Evolutionary conservation across 257 asterid species (phyloP).

Genomic region (Capsicum rhomboideum): DNA sequence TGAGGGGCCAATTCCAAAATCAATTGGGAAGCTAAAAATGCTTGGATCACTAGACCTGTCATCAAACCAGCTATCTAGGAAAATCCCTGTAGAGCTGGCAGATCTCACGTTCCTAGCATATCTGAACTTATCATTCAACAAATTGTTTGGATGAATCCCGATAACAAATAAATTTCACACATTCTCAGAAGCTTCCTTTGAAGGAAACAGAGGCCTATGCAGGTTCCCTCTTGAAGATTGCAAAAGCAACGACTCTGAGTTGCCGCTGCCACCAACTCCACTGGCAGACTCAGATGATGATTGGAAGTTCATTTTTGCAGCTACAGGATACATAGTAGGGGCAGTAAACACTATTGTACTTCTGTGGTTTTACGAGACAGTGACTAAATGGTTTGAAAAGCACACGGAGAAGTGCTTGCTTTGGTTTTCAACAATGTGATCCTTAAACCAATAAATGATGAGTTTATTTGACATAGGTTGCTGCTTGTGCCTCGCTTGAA

Average conservation of each 20-base stretch:
- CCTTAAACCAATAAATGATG: background rate
- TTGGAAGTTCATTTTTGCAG: too few relatives aligned
- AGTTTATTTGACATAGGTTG: too few relatives aligned
- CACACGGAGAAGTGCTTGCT: conserved; percentile 11
- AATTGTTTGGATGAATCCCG: conserved; percentile 35
- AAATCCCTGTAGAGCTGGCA: conserved; percentile 35
- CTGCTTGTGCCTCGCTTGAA: too few relatives aligned
- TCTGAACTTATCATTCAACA: conserved; percentile 45
- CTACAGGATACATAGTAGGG: too few relatives aligned
- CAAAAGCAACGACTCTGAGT: background rate
- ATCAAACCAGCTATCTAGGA: conserved; percentile 27
- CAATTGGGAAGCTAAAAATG: conserved; percentile 8
- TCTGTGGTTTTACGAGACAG: conserved; percentile 31
- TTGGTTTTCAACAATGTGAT: background rate
- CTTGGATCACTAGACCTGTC: conserved; percentile 38
- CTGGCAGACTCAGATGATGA: too few relatives aligned
- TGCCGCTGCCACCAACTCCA: background rate
- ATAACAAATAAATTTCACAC: conserved; percentile 34
- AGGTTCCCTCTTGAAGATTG: conserved; percentile 33
- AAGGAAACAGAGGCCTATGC: conserved; percentile 45
- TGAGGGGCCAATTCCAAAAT: conserved; percentile 28
- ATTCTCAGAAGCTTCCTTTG: conserved; percentile 24
- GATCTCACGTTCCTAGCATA: conserved; percentile 33
- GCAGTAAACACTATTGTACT: conserved; percentile 43
- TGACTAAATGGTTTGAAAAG: conserved; percentile 27